Percentiles rank a stretch among this genome's conserved stretches.
Evolutionary conservation across 768 basidiomycete genomes (phyloP).

Genomic region (Tylopilus vinaceipallidus): DNA sequence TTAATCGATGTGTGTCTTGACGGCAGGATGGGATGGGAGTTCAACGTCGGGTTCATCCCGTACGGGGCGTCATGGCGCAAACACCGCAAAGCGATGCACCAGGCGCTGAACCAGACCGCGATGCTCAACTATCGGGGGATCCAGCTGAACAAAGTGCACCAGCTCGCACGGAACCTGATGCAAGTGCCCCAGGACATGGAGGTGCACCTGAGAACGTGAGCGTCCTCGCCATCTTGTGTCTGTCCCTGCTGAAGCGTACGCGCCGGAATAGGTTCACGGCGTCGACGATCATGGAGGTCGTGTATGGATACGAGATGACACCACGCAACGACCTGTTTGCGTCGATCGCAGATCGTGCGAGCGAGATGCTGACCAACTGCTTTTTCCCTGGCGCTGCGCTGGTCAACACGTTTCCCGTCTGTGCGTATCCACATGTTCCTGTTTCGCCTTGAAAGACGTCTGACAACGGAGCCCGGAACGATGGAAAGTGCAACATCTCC

Average conservation of each 20-base stretch:
- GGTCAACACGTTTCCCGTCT: conserved; percentile 31
- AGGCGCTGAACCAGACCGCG: conserved; percentile 33
- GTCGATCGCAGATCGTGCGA: conserved; percentile 30
- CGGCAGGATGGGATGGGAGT: conserved; percentile 38
- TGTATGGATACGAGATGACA: conserved; percentile 36
- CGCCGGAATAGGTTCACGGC: conserved; percentile 30
- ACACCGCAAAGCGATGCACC: conserved; percentile 37
- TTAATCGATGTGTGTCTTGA: neutral
- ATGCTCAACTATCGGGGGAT: conserved; percentile 30
- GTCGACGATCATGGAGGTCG: conserved; percentile 31
- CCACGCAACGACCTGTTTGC: conserved; percentile 33
- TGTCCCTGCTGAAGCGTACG: too few species aligned
- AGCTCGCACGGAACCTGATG: conserved; percentile 32
- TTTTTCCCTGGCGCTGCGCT: conserved; percentile 32
- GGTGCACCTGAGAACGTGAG: conserved; percentile 22
- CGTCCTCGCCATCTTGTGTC: too few species aligned
- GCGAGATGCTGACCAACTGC: conserved; percentile 25
- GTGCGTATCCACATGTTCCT: conserved; percentile 12
- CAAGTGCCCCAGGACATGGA: conserved; percentile 27
- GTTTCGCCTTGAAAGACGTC: too few species aligned
- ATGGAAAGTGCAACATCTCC: conserved; percentile 23
- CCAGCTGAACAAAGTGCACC: conserved; percentile 32
- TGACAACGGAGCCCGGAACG: neutral
- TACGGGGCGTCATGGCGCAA: conserved; percentile 39
- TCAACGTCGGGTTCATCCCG: conserved; percentile 34